Conservation (phyloP, 2,329 filamentous ascomycete genomes). For the Colletotrichum musae region DNA sequence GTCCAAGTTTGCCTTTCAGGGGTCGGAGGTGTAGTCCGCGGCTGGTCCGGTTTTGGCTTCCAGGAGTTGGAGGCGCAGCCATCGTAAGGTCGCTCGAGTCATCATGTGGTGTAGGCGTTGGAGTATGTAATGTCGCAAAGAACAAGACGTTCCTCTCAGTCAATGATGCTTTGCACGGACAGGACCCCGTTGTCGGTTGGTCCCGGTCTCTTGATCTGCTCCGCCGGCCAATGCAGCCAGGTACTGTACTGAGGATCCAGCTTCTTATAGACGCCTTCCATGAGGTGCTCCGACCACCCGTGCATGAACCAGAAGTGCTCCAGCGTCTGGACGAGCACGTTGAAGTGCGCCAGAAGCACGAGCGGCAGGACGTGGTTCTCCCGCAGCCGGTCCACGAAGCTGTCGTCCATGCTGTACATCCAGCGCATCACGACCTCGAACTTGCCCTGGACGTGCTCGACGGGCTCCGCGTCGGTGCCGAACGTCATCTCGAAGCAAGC, state of each 20-base stretch:
- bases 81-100: too few relatives aligned
- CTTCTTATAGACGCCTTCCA: constrained; percentile 30
- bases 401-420: constrained; percentile 39
- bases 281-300: constrained; percentile 43
- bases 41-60: too few relatives aligned
- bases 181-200: constrained; percentile 45
- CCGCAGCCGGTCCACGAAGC: constrained; percentile 33
- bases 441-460: constrained; percentile 7
- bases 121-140: too few relatives aligned
- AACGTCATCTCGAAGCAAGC: constrained; percentile 39
- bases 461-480: constrained; percentile 28
- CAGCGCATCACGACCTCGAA: constrained; percentile 40
- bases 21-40: too few relatives aligned
- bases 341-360: constrained; percentile 41
- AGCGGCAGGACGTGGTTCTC: constrained; percentile 39
- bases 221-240: constrained; percentile 28
- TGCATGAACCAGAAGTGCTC: constrained; percentile 44
- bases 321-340: constrained; percentile 38
- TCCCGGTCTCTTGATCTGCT: constrained; percentile 15
- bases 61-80: too few relatives aligned
- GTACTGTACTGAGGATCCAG: constrained; percentile 16
- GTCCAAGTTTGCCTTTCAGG: constrained; percentile 3
- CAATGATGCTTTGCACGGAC: constrained; percentile 38
- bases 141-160: neutral
- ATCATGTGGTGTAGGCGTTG: neutral